Percentiles rank a stretch among this genome's conserved stretches.
These are phyloP conservation scores for Lentinus tigrinus DNA, from an alignment of 768 basidiomycete genomes.

Conservation along the genomic window DNA sequence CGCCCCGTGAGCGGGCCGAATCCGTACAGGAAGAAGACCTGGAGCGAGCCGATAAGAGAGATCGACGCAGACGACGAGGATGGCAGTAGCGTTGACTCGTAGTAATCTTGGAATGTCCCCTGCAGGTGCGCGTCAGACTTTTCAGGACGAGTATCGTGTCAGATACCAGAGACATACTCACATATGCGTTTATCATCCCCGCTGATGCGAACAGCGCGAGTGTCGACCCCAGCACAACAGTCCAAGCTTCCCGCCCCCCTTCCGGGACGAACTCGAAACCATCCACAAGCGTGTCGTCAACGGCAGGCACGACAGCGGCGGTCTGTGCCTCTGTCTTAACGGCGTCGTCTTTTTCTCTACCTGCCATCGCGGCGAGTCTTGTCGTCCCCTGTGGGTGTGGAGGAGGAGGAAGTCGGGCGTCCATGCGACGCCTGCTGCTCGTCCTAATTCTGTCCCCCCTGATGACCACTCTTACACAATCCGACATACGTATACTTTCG, in stretches of 20 bases:
- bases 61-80: constrained; percentile 27
- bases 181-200: constrained; percentile 24
- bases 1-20: constrained; percentile 24
- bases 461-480: too few species aligned
- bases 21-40: constrained; percentile 28
- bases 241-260: constrained; percentile 26
- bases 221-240: constrained; percentile 22
- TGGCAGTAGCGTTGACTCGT: constrained; percentile 23
- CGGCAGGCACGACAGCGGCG: too few species aligned
- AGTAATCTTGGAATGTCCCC: constrained; percentile 31
- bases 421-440: too few species aligned
- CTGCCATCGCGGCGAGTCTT: too few species aligned
- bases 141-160: neutral
- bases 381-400: too few species aligned
- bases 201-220: constrained; percentile 21
- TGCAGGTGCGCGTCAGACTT: constrained; percentile 1
- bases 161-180: neutral
- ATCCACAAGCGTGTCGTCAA: too few species aligned
- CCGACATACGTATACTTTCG: too few species aligned
- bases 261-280: constrained; percentile 16
- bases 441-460: too few species aligned
- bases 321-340: too few species aligned
- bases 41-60: constrained; percentile 28
- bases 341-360: too few species aligned
- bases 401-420: too few species aligned